These are phyloP conservation scores for Cutaneotrichosporon sp. DNA, from an alignment of 1,284 basidiomycete genomes.

Conservation along the genomic window DNA sequence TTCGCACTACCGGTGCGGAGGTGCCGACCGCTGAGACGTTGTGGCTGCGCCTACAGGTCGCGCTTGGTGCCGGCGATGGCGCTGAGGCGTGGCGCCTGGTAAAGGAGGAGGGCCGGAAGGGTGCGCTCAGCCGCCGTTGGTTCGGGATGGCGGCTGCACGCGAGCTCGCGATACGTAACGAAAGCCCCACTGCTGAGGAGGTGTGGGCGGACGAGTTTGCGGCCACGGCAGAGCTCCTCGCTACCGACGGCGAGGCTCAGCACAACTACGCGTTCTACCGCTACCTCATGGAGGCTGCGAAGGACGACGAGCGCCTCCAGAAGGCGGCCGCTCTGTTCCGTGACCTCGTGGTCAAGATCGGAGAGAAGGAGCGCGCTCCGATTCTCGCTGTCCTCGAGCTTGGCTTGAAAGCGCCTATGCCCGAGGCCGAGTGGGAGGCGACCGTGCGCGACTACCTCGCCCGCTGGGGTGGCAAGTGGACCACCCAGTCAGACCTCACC, in stretches of 20 bases:
- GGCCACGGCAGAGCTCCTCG: slow-evolving; percentile 25
- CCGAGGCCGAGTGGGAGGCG: slow-evolving; percentile 28
- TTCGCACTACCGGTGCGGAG: slow-evolving; percentile 27
- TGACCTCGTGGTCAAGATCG: slow-evolving; percentile 28
- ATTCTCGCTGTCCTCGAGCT: slow-evolving; percentile 36
- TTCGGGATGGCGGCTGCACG: slow-evolving; percentile 34
- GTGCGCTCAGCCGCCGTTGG: slow-evolving; percentile 36
- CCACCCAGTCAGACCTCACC: slow-evolving; percentile 36
- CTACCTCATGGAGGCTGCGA: slow-evolving; percentile 26
- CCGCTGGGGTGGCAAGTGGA: slow-evolving; percentile 40
- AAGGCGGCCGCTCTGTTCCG: slow-evolving; percentile 19
- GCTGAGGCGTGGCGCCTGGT: slow-evolving; percentile 28
- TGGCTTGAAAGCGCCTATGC: slow-evolving; percentile 16
- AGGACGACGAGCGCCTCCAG: slow-evolving; percentile 10
- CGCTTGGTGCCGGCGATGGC: slow-evolving; percentile 31
- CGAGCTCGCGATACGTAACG: slow-evolving; percentile 23
- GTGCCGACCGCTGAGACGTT: slow-evolving; percentile 35
- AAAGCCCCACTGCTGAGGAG: slow-evolving; percentile 3
- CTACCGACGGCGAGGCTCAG: slow-evolving; percentile 32
- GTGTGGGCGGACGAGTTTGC: slow-evolving; percentile 35
- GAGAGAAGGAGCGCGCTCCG: slow-evolving; percentile 39
- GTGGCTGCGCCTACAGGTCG: slow-evolving; percentile 44
- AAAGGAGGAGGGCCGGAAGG: slow-evolving; percentile 28
- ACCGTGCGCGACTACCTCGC: slow-evolving; percentile 37
- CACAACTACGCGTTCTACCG: slow-evolving; percentile 46